Evolutionary conservation across 345 rosid species (phyloP).

Genomic region (Salix brachista): DNA sequence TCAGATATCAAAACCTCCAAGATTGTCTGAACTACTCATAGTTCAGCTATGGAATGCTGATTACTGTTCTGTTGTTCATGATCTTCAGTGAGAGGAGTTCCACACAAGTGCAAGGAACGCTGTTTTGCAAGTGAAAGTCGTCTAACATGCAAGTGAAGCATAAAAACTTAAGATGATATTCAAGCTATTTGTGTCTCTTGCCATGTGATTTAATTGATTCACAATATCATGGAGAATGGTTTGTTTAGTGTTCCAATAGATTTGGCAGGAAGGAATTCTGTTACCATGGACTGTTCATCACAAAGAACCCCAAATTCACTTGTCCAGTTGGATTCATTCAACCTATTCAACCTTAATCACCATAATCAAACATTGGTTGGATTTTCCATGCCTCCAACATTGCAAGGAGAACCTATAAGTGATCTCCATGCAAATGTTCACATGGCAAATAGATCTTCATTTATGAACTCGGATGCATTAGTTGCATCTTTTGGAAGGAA

Average conservation of each 20-base stretch:
- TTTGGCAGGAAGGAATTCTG: conserved; percentile 33
- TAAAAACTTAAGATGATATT: not conserved
- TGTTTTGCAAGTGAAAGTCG: not conserved
- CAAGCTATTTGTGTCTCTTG: conserved; percentile 5
- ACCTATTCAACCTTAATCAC: conserved; percentile 26
- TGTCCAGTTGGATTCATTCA: conserved; percentile 26
- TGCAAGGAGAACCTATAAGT: conserved; percentile 33
- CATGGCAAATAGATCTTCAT: conserved; percentile 11
- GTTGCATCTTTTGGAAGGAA: conserved; percentile 26
- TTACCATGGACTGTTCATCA: conserved; percentile 26
- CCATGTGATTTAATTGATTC: conserved; percentile 2
- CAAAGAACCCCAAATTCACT: conserved; percentile 21
- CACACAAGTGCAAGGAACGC: not conserved
- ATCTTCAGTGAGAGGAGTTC: not conserved
- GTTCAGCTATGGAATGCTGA: not conserved
- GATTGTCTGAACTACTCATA: conserved; percentile 4
- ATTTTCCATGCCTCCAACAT: conserved; percentile 23
- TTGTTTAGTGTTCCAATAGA: conserved; percentile 38
- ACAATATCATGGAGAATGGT: conserved; percentile 37
- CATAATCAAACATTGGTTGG: conserved; percentile 26
- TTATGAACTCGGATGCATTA: conserved; percentile 21
- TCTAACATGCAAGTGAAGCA: not conserved
- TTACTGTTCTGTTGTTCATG: not conserved
- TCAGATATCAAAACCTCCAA: conserved; percentile 18
- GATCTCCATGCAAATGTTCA: conserved; percentile 17